Conservation (phyloP, 805 yeast species). For the Barnettozyma botsteinii region DNA sequence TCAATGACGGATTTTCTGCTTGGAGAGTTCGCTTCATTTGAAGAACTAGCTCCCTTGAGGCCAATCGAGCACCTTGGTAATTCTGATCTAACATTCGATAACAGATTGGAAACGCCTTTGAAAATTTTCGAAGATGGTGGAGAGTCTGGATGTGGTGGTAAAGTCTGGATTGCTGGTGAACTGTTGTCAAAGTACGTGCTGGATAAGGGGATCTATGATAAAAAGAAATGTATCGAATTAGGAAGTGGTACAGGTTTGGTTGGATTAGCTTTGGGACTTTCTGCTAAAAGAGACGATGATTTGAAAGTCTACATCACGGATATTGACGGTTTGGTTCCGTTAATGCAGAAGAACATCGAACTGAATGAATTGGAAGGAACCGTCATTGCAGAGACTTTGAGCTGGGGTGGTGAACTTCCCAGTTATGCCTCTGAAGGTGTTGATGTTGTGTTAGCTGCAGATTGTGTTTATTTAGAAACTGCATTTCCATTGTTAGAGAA, state of each 20-base stretch:
- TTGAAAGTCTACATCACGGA: conserved; percentile 43
- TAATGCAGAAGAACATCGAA: conserved; percentile 41
- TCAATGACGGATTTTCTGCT: conserved; percentile 10
- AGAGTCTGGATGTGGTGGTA: conserved; percentile 57
- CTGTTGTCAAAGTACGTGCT: conserved; percentile 41
- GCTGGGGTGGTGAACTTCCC: conserved; percentile 41
- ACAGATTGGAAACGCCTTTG: conserved; percentile 27
- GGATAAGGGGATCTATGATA: conserved; percentile 17
- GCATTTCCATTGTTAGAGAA: conserved; percentile 48
- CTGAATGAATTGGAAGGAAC: conserved; percentile 32
- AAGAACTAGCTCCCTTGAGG: conserved; percentile 31
- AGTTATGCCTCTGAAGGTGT: conserved; percentile 29
- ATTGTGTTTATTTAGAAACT: conserved; percentile 50
- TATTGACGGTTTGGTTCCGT: conserved; percentile 39
- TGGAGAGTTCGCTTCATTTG: conserved; percentile 13
- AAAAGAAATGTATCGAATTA: conserved; percentile 38
- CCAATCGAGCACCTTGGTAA: conserved; percentile 33
- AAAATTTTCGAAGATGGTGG: conserved; percentile 52
- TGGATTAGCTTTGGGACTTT: conserved; percentile 34
- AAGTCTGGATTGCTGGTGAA: conserved; percentile 58
- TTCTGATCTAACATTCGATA: conserved; percentile 34
- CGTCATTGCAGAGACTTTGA: conserved; percentile 38
- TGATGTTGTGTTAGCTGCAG: conserved; percentile 52
- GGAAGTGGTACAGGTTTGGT: conserved; percentile 59
- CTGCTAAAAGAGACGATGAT: conserved; percentile 20